phyloP scores from a whole-genome alignment of 345 rosid genomes.

The Balakata baccata region DNA sequence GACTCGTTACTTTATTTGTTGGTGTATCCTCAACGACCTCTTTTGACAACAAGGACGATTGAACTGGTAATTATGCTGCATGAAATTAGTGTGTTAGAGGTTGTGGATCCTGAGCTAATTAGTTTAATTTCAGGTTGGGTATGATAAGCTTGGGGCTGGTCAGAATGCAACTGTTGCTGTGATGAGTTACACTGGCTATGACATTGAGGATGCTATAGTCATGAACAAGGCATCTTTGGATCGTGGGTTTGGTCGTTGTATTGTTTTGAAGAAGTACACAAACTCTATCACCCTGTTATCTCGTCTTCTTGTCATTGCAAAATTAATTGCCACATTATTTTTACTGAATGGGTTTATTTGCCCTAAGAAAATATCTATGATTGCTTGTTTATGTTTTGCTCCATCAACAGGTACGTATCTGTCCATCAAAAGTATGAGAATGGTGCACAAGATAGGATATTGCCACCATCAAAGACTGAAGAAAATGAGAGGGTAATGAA shows the following conservation, averaged over 20 bases:
- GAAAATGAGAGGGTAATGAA: conserved; percentile 72
- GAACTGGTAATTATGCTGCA: conserved; percentile 60
- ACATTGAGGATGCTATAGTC: conserved; percentile 96
- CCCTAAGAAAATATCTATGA: background rate
- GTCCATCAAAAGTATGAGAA: conserved; percentile 47
- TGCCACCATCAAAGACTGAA: conserved; percentile 65
- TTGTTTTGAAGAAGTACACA: conserved; percentile 80
- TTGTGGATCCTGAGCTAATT: conserved; percentile 25
- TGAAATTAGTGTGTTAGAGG: background rate
- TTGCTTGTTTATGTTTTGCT: conserved; percentile 13
- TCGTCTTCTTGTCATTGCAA: background rate
- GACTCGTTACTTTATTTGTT: conserved; percentile 81
- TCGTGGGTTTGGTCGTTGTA: conserved; percentile 98
- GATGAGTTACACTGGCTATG: conserved; percentile 93
- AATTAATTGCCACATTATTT: background rate
- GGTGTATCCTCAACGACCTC: conserved; percentile 92
- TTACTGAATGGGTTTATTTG: conserved; percentile 1
- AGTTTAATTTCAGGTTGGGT: conserved; percentile 63
- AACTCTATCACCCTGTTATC: conserved; percentile 7
- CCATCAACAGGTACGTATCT: conserved; percentile 46
- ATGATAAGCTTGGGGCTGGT: conserved; percentile 98
- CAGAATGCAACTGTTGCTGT: conserved; percentile 99
- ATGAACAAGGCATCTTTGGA: conserved; percentile 96
- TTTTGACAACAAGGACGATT: conserved; percentile 90
- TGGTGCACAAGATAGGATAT: conserved; percentile 51